These are phyloP conservation scores for Sporisorium exsertum DNA, from an alignment of 1,284 basidiomycete genomes.

Conservation along the genomic window DNA sequence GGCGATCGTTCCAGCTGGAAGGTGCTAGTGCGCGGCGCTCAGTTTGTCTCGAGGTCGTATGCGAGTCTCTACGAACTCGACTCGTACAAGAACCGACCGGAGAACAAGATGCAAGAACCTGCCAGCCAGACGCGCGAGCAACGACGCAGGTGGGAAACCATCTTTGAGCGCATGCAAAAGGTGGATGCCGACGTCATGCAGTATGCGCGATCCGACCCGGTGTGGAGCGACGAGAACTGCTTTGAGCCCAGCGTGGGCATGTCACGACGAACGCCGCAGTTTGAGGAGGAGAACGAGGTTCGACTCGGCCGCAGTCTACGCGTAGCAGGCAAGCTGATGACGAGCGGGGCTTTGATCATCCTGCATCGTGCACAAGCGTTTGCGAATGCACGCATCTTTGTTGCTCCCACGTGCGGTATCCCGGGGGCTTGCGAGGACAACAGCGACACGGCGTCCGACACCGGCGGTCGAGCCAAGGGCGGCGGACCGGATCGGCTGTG, in stretches of 20 bases:
- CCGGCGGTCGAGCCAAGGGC: conserved; percentile 6
- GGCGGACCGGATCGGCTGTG: conserved; percentile 42
- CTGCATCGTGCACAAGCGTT: conserved; percentile 61
- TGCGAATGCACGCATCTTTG: conserved; percentile 60
- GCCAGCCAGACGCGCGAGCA: conserved; percentile 32
- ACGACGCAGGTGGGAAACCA: conserved; percentile 40
- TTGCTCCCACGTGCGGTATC: conserved; percentile 58
- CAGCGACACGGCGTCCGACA: conserved; percentile 44
- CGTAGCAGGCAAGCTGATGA: conserved; percentile 60
- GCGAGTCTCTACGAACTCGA: conserved; percentile 57
- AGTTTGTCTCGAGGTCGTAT: conserved; percentile 58
- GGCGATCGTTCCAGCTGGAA: conserved; percentile 57
- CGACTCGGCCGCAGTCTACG: conserved; percentile 50
- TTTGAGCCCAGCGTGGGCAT: conserved; percentile 41
- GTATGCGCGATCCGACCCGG: conserved; percentile 53
- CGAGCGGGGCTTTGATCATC: conserved; percentile 59
- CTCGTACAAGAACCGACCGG: conserved; percentile 42
- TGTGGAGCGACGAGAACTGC: conserved; percentile 51
- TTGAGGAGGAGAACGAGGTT: conserved; percentile 53
- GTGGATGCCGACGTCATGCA: conserved; percentile 59
- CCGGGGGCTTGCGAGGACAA: conserved; percentile 51
- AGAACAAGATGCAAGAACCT: conserved; percentile 31
- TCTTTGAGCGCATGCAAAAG: conserved; percentile 58
- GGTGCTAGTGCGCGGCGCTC: conserved; percentile 56
- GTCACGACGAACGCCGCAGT: conserved; percentile 33